These are phyloP conservation scores for Neonectria ditissima DNA, from an alignment of 2,329 filamentous ascomycete genomes.

Conservation along the genomic window DNA sequence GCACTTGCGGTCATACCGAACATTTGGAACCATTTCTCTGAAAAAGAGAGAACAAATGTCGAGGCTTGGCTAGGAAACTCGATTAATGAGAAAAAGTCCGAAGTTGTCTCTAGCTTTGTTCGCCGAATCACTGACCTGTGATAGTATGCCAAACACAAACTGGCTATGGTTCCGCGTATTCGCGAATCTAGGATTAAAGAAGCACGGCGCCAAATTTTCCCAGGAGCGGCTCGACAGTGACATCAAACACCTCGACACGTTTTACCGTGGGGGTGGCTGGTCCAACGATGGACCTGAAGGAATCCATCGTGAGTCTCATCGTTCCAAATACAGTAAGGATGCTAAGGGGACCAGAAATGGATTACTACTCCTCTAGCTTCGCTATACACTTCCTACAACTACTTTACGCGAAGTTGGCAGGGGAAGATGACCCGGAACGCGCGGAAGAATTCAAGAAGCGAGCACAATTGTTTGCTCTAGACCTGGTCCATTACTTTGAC, in stretches of 20 bases:
- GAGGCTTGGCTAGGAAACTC: conserved; percentile 78
- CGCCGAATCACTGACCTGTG: conserved; percentile 20
- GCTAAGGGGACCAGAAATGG: conserved; percentile 69
- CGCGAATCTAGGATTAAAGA: conserved; percentile 81
- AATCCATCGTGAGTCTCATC: conserved; percentile 68
- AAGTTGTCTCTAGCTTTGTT: background rate
- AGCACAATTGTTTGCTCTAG: conserved; percentile 74
- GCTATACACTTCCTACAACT: conserved; percentile 85
- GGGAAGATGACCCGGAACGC: conserved; percentile 72
- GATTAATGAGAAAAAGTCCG: conserved; percentile 80
- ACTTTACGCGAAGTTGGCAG: conserved; percentile 79
- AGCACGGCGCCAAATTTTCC: conserved; percentile 78
- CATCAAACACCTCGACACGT: conserved; percentile 82
- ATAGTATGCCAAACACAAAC: conserved; percentile 75
- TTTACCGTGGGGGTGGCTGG: conserved; percentile 86
- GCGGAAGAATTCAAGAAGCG: conserved; percentile 77
- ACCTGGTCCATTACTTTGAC: conserved; percentile 82
- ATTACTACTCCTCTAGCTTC: conserved; percentile 86
- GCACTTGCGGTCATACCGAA: conserved; percentile 76
- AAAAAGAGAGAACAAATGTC: conserved; percentile 73
- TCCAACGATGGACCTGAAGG: conserved; percentile 83
- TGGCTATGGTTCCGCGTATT: conserved; percentile 90
- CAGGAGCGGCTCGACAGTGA: conserved; percentile 77
- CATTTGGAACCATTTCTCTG: conserved; percentile 74
- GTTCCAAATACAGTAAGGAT: background rate